Conservation (phyloP, 2,329 filamentous ascomycete genomes). For the Hypomyces rosellus region DNA sequence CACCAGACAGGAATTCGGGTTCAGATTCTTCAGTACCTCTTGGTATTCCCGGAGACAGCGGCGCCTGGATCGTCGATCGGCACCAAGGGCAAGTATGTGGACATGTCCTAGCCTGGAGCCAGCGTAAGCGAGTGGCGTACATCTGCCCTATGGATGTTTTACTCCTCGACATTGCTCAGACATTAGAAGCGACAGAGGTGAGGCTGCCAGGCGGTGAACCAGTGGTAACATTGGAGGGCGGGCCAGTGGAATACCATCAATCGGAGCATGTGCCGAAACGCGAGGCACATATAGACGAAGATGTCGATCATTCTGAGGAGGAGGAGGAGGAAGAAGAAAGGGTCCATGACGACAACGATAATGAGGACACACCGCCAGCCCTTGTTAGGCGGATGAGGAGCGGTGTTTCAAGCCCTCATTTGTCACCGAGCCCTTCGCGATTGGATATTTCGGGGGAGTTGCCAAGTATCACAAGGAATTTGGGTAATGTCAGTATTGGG, state of each 20-base stretch:
- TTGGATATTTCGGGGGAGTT: slow-evolving; percentile 24
- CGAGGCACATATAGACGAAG: not conserved
- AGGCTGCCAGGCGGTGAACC: slow-evolving; percentile 58
- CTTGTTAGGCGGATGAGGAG: not conserved
- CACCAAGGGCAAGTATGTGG: slow-evolving; percentile 75
- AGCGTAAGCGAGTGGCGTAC: slow-evolving; percentile 74
- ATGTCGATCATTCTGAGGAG: slow-evolving; percentile 18
- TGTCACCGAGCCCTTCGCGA: slow-evolving; percentile 22
- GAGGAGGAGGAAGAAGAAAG: slow-evolving; percentile 7
- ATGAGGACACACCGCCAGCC: slow-evolving; percentile 6
- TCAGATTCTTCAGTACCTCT: slow-evolving; percentile 32
- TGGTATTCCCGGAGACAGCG: slow-evolving; percentile 79
- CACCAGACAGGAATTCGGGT: slow-evolving; percentile 1
- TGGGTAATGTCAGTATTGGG: slow-evolving; percentile 29
- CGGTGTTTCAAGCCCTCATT: slow-evolving; percentile 14
- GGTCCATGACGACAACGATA: slow-evolving; percentile 15
- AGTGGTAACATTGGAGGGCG: slow-evolving; percentile 26
- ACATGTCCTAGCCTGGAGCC: slow-evolving; percentile 84
- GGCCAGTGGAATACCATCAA: not conserved
- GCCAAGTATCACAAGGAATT: slow-evolving; percentile 21
- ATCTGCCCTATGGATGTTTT: slow-evolving; percentile 94
- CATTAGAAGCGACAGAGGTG: slow-evolving; percentile 64
- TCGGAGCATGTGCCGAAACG: slow-evolving; percentile 11
- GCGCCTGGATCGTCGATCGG: slow-evolving; percentile 86
- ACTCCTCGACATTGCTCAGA: slow-evolving; percentile 76